Evolutionary conservation across 805 yeast species (phyloP).

Genomic region (Candida xiaguanensis): DNA sequence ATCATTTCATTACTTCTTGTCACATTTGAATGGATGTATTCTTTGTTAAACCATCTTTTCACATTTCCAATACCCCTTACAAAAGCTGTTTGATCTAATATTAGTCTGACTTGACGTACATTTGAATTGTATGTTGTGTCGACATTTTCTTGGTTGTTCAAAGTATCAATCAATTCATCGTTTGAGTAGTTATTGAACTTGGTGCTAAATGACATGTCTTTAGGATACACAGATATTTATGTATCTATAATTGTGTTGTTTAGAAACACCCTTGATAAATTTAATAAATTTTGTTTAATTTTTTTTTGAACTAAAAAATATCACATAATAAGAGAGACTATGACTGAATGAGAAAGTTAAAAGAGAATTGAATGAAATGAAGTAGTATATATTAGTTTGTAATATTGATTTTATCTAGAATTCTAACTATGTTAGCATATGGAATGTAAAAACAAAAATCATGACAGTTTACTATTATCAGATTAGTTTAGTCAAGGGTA

Average conservation of each 20-base stretch:
- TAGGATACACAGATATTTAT: neutral
- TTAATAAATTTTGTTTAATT: too few relatives aligned
- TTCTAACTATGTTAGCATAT: constrained; percentile 1
- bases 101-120: constrained; percentile 27
- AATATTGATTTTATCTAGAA: too few relatives aligned
- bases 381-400: too few relatives aligned
- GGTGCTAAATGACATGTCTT: constrained; percentile 7
- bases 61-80: constrained; percentile 67
- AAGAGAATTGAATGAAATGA: too few relatives aligned
- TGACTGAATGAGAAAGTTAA: too few relatives aligned
- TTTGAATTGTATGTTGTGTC: neutral
- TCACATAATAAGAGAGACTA: too few relatives aligned
- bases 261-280: neutral
- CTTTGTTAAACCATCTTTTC: constrained; percentile 54
- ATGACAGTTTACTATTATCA: constrained; percentile 34
- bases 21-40: constrained; percentile 25
- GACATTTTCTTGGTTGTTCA: neutral
- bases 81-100: constrained; percentile 65
- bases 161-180: constrained; percentile 4
- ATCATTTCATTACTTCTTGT: constrained; percentile 17
- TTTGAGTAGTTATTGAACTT: neutral
- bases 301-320: too few relatives aligned
- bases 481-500: constrained; percentile 61
- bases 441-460: neutral
- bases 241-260: neutral